Conservation (phyloP, 1,139 yeast genomes). For the Trichomonascaceae sp. region DNA sequence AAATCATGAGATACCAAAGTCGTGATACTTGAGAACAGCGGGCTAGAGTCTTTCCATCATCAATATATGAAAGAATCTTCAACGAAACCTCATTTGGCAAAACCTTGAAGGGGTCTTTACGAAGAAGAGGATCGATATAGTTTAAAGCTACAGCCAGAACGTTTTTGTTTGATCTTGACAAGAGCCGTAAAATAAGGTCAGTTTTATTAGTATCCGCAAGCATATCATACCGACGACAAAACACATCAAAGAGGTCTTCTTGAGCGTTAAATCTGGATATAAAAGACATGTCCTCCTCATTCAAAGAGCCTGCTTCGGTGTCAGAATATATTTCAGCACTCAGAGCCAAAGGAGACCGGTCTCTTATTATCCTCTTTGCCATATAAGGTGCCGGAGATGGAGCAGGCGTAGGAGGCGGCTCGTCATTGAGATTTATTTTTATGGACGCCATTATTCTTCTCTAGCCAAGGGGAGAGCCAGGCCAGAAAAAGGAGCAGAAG, state of each 20-base stretch:
- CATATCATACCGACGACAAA: slow-evolving; percentile 10
- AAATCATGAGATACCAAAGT: slow-evolving; percentile 36
- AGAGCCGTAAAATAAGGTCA: slow-evolving; percentile 25
- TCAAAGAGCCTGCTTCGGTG: not conserved
- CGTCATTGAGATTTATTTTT: slow-evolving; percentile 2
- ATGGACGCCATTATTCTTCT: slow-evolving; percentile 5
- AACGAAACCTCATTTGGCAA: slow-evolving; percentile 81
- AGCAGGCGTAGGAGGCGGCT: slow-evolving; percentile 26
- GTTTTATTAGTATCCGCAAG: slow-evolving; percentile 19
- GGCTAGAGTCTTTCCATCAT: slow-evolving; percentile 41
- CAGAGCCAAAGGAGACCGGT: slow-evolving; percentile 6
- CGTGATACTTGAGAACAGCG: slow-evolving; percentile 41
- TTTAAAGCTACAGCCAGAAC: slow-evolving; percentile 63
- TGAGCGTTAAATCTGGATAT: not conserved
- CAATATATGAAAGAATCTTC: slow-evolving; percentile 77
- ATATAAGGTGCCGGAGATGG: slow-evolving; percentile 25
- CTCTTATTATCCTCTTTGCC: not conserved
- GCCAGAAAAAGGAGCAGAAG: not conserved
- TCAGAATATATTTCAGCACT: not conserved
- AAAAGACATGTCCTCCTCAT: not conserved
- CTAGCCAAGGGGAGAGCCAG: not conserved
- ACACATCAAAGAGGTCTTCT: not conserved
- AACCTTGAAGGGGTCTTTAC: slow-evolving; percentile 78
- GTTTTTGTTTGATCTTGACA: slow-evolving; percentile 42
- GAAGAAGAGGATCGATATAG: slow-evolving; percentile 68